Base-by-base conservation (phyloP, 768 basidiomycete species). In the Gymnopilus junonius region DNA sequence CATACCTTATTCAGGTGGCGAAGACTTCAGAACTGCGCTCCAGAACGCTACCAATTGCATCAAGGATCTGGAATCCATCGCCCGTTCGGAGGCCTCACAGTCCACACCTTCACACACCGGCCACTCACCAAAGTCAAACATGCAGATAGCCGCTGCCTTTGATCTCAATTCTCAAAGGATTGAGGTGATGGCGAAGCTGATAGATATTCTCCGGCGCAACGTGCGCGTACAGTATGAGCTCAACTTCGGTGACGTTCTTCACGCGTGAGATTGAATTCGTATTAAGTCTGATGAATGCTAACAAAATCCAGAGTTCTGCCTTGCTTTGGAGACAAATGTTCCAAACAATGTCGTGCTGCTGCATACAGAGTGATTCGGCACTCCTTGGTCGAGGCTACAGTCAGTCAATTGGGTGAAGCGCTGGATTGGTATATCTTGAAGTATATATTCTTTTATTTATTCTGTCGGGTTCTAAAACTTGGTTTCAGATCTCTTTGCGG, bases 351-450 rank as follows among this genome's bases (percentile, higher is more conserved):
- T 67, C 86, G 94, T 39, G 88, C 95, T 11, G 87, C 88, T 1
- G 91, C 90, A 0, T 99, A 97, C 75, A 84, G 95, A 43, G 80
- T 96, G 2, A 80, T 98, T 17, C 87, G 97, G 20, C 89, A 95
- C 70, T 78, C 85, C 1, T 73, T 96, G 6, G 85, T 94, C 4
- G 94, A 95, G 68, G 82, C 89, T n/a, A 87, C 88, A 0, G 90
- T 94, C 48, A 83, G 84, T 59, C 80, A 79, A 21, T 77, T 97
- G 32, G 82, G 85, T 12, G 83, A 87, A 21, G 83, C 89, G 17
- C 74, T 97, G 34, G 94, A 97, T 67, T 95, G 93, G 90, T 94
- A 93, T 70, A 86, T 99, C 48, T 86, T 98, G 66, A 91, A 92
- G 95, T 95, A 65, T 34, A 37, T 35, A 70, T n/a, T 39, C 58